Evolutionary conservation across 2,329 filamentous ascomycete genomes (phyloP).

Genomic region (Pleoardoris graminearum): DNA sequence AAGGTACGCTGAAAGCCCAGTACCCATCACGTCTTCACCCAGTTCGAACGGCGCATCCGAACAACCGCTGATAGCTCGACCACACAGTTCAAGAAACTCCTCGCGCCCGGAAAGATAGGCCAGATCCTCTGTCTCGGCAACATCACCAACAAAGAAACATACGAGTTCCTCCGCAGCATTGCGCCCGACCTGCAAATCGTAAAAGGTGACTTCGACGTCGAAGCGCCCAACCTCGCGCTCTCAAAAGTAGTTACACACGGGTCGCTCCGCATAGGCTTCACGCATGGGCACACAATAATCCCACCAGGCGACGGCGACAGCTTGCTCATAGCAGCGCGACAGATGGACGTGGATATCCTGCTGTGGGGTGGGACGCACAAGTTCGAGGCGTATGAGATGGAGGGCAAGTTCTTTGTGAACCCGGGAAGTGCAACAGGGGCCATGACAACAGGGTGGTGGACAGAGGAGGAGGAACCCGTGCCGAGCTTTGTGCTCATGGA

Average conservation of each 20-base stretch:
- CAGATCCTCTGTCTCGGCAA: conserved; percentile 63
- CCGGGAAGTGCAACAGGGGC: conserved; percentile 70
- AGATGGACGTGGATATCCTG: conserved; percentile 72
- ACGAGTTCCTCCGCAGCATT: conserved; percentile 59
- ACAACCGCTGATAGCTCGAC: conserved; percentile 12
- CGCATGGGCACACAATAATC: conserved; percentile 72
- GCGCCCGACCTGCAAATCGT: conserved; percentile 69
- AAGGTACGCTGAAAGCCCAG: conserved; percentile 38
- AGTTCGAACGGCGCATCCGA: neutral
- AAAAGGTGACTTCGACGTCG: conserved; percentile 71
- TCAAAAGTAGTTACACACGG: conserved; percentile 73
- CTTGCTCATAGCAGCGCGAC: conserved; percentile 67
- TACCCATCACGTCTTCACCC: conserved; percentile 1
- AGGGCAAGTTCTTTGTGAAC: conserved; percentile 73
- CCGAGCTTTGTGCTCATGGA: conserved; percentile 98
- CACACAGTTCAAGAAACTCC: conserved; percentile 56
- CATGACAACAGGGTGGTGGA: conserved; percentile 63
- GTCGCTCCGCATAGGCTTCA: conserved; percentile 69
- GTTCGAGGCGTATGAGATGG: conserved; percentile 73
- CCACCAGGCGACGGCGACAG: conserved; percentile 69
- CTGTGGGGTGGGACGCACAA: conserved; percentile 71
- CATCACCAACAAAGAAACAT: conserved; percentile 61
- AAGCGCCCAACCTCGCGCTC: conserved; percentile 66
- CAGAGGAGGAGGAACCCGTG: conserved; percentile 66
- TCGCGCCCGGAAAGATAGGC: conserved; percentile 62